Conservation (phyloP, 331 rosid genomes). For the Rosa hybrid region DNA sequence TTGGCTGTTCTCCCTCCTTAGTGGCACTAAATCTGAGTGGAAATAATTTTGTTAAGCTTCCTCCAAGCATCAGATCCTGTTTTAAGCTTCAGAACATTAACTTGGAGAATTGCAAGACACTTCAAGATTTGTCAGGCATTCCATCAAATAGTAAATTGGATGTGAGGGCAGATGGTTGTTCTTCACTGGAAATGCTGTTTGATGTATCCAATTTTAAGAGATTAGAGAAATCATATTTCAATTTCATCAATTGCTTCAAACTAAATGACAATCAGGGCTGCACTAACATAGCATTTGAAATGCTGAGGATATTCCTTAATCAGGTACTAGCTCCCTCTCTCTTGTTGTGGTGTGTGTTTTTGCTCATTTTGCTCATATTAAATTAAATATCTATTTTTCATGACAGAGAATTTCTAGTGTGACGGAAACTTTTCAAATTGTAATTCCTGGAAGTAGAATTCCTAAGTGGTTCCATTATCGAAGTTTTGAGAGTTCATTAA, state of each 20-base stretch:
- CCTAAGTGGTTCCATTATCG: background rate
- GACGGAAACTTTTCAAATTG: background rate
- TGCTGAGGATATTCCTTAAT: background rate
- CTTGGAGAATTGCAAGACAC: background rate
- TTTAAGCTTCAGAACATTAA: background rate
- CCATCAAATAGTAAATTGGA: background rate
- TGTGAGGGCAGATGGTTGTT: background rate
- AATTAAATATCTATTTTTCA: background rate
- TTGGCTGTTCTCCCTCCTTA: background rate
- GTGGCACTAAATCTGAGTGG: background rate
- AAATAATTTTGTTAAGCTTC: background rate
- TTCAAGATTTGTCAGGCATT: background rate
- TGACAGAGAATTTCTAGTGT: background rate
- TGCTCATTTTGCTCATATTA: background rate
- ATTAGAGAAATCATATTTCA: background rate
- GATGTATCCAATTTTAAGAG: background rate
- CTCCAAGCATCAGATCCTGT: background rate
- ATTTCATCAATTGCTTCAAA: background rate
- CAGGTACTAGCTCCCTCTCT: background rate
- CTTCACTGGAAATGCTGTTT: background rate
- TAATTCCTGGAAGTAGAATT: background rate
- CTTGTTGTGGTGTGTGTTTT: background rate
- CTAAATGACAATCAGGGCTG: background rate
- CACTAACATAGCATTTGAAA: background rate
- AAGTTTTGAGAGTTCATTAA: background rate